These are phyloP conservation scores for Schizophyllum commune DNA, from an alignment of 1,284 basidiomycete species.

Conservation along the genomic window DNA sequence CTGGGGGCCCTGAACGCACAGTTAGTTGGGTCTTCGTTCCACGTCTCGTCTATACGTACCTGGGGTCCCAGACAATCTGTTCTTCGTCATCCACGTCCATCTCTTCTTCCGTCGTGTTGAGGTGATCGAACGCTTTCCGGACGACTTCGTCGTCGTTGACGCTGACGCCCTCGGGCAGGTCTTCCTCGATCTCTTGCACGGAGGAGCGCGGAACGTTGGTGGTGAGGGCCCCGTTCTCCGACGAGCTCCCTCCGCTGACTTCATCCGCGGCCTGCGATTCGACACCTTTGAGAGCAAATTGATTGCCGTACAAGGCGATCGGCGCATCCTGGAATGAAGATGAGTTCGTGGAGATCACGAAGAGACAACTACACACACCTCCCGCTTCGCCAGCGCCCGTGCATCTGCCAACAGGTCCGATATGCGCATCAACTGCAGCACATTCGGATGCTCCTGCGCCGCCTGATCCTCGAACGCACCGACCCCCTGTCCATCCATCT, in stretches of 20 bases:
- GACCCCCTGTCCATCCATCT: constrained; percentile 27
- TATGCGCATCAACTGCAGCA: constrained; percentile 92
- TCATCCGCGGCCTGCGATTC: constrained; percentile 18
- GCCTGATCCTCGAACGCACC: constrained; percentile 12
- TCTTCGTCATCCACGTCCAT: constrained; percentile 38
- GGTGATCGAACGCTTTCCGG: constrained; percentile 58
- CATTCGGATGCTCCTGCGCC: constrained; percentile 80
- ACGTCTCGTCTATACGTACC: constrained; percentile 25
- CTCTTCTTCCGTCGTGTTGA: constrained; percentile 43
- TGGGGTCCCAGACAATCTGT: constrained; percentile 60
- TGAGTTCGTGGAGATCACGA: not conserved
- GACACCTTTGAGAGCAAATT: constrained; percentile 21
- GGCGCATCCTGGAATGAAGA: constrained; percentile 30
- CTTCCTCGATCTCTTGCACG: constrained; percentile 15
- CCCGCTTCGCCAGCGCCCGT: constrained; percentile 46
- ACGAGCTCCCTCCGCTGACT: constrained; percentile 11
- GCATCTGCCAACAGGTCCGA: constrained; percentile 80
- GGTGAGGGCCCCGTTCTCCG: constrained; percentile 6
- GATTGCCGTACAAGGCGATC: constrained; percentile 26
- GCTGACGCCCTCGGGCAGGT: constrained; percentile 6
- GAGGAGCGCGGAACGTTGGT: constrained; percentile 18
- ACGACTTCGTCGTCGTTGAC: constrained; percentile 59
- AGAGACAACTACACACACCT: constrained; percentile 32
- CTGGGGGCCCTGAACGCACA: not conserved
- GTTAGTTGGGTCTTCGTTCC: not conserved